Base-by-base conservation (phyloP, 352 stramenopile genomes). In the Pythium aphanidermatum region DNA sequence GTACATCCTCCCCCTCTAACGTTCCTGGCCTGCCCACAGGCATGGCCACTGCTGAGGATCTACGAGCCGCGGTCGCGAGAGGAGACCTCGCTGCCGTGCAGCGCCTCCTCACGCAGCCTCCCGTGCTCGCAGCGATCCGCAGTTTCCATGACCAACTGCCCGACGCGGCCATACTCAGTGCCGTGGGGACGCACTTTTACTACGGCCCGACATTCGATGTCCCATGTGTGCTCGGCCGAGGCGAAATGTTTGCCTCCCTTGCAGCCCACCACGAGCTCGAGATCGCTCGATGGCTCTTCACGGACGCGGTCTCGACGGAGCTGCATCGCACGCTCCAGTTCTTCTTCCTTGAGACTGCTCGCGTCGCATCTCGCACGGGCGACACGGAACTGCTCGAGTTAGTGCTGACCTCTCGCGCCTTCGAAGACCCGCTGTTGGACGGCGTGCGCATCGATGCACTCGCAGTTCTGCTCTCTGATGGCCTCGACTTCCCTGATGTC, bases 21-120 rank as follows among this genome's bases (percentile, higher is more conserved):
- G n/a, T n/a, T n/a, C n/a, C n/a, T n/a, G n/a, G n/a, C n/a, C n/a
- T n/a, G n/a, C n/a, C n/a, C n/a, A n/a, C n/a, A n/a, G n/a, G n/a
- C n/a, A n/a, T n/a, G n/a, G n/a, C n/a, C n/a, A n/a, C n/a, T n/a
- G n/a, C n/a, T n/a, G n/a, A n/a, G n/a, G n/a, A n/a, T n/a, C n/a
- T n/a, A n/a, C n/a, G n/a, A n/a, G n/a, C n/a, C n/a, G 47, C 47
- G 12, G 47, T 31, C 16, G 47, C 40, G 38, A 43, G 30, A n/a
- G 47, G 47, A 37, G 47, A 55, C 24, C 20, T 55, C 9, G 28
- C 27, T 21, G 34, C 23, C 14, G 6, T 55, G 9, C 21, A 43
- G 28, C 28, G 47, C 13, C 40, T 55, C 38, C 48, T 55, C 31
- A 11, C 20, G 10, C 36, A 55, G 30, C 47, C 37, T 0, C 2